Evolutionary conservation across 2,329 filamentous ascomycete species (phyloP).

Genomic region (Cordyceps cicadae): DNA sequence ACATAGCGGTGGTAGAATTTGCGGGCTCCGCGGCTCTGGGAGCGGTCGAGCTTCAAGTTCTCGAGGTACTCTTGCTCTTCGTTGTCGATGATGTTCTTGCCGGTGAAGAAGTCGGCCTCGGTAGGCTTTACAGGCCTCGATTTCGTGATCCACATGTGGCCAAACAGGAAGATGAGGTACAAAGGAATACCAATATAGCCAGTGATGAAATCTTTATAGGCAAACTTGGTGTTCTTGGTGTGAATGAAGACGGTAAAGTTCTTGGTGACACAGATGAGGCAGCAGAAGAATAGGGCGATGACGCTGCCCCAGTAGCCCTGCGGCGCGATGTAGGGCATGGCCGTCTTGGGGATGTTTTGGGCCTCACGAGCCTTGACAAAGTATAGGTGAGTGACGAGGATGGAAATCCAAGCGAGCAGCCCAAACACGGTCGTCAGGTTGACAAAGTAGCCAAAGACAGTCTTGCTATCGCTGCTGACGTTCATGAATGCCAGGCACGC

Average conservation of each 20-base stretch:
- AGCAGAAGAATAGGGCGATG: slow-evolving; percentile 59
- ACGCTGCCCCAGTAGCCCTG: slow-evolving; percentile 64
- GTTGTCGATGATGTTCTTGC: slow-evolving; percentile 64
- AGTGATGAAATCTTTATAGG: slow-evolving; percentile 70
- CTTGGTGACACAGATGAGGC: slow-evolving; percentile 70
- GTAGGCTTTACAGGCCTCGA: slow-evolving; percentile 46
- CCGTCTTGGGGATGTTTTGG: slow-evolving; percentile 47
- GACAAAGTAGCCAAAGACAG: slow-evolving; percentile 57
- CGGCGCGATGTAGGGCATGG: slow-evolving; percentile 59
- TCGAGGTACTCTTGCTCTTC: slow-evolving; percentile 64
- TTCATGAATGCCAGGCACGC: slow-evolving; percentile 63
- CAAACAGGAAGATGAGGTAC: slow-evolving; percentile 61
- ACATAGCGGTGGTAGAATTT: slow-evolving; percentile 32
- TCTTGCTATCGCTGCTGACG: slow-evolving; percentile 46
- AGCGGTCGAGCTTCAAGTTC: slow-evolving; percentile 22
- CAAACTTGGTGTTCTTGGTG: slow-evolving; percentile 46
- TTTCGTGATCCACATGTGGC: slow-evolving; percentile 53
- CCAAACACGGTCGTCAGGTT: slow-evolving; percentile 61
- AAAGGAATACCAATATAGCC: slow-evolving; percentile 70
- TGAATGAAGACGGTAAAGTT: slow-evolving; percentile 66
- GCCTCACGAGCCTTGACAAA: slow-evolving; percentile 56
- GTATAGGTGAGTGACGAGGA: slow-evolving; percentile 58
- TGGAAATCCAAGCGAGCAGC: slow-evolving; percentile 58
- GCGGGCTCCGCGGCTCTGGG: slow-evolving; percentile 18
- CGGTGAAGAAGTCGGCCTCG: slow-evolving; percentile 61